Evolutionary conservation across 768 basidiomycete genomes (phyloP), one percentile per base, ranked within the genome.

Genomic region (Cyathus striatus): DNA sequence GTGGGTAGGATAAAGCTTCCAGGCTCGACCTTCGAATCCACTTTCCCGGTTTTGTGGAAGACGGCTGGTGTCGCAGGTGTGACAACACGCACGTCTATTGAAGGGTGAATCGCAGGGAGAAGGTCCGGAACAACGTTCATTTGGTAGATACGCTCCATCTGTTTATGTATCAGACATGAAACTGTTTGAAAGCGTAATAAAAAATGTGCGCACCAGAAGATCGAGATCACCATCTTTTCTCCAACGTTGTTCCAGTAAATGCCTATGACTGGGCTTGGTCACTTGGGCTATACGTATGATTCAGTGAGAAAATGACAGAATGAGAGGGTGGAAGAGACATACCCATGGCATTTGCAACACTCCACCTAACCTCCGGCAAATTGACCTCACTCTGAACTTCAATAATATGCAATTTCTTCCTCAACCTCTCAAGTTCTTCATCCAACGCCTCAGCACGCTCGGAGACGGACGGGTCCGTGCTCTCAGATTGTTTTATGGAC

Each of bases 71-170:
- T 55, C 20, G 64, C 60, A 14, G 53, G 61, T 2, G 66, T 78
- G 17, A 75, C 72, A 40, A 94, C 62, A 20, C 78, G 81, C 10
- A 97, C 65, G 55, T 95, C 90, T 26, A 90, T 54, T 14, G 79
- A 76, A 0, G 91, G 90, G 40, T 74, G 77, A 6, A 95, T 57
- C 26, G 67, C 67, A 1, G 88, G 79, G 14, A 97, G 59, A 9
- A 94, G 66, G 56, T 99, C 95, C 0, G 95, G 94, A 2, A 96
- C 72, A 44, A 98, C 83, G 39, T 83, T 66, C 90, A 96, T 91
- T 65, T 93, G 89, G 52, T 90, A 74, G 35, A 98, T 56, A 56
- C 94, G 86, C 57, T 96, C 89, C 91, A 96, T 96, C 86, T 93
- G 56, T 5, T 30, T n/a, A 13, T 23, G 40, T 42, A 22, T 17